A percentile compares a stretch with the other conserved stretches of the same genome.
These are phyloP conservation scores for Pilatotrama ljubarskyi DNA, from an alignment of 768 basidiomycete species.

Conservation along the genomic window DNA sequence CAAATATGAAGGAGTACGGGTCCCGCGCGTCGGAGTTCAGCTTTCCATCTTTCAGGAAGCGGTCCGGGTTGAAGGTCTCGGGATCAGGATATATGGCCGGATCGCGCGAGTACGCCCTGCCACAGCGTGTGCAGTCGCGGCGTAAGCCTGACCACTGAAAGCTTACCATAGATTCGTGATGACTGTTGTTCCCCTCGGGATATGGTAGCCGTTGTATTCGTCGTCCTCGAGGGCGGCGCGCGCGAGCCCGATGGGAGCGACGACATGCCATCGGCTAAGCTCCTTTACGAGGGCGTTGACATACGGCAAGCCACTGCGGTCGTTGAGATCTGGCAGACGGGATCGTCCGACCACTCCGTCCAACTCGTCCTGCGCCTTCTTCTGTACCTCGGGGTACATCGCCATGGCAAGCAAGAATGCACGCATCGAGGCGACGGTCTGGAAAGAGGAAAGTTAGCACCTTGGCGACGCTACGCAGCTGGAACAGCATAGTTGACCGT, in stretches of 20 bases:
- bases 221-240: constrained; percentile 18
- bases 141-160: background rate
- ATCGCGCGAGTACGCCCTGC: constrained; percentile 25
- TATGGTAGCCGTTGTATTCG: constrained; percentile 24
- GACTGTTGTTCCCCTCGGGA: constrained; percentile 25
- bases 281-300: background rate
- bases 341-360: background rate
- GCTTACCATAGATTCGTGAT: constrained; percentile 18
- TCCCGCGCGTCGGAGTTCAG: background rate
- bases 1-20: constrained; percentile 8
- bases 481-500: background rate
- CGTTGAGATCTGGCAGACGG: constrained; percentile 6
- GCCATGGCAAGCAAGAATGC: constrained; percentile 13
- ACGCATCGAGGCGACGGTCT: background rate
- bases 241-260: background rate
- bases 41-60: constrained; percentile 36
- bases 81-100: constrained; percentile 41
- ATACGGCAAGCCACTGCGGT: background rate
- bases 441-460: background rate
- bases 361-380: constrained; percentile 8
- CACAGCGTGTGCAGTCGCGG: background rate
- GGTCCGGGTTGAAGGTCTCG: constrained; percentile 47
- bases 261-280: background rate
- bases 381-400: constrained; percentile 3
- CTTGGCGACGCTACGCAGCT: background rate